These are phyloP conservation scores for Kregervanrija fluxuum DNA, from an alignment of 805 yeast genomes.

Conservation along the genomic window DNA sequence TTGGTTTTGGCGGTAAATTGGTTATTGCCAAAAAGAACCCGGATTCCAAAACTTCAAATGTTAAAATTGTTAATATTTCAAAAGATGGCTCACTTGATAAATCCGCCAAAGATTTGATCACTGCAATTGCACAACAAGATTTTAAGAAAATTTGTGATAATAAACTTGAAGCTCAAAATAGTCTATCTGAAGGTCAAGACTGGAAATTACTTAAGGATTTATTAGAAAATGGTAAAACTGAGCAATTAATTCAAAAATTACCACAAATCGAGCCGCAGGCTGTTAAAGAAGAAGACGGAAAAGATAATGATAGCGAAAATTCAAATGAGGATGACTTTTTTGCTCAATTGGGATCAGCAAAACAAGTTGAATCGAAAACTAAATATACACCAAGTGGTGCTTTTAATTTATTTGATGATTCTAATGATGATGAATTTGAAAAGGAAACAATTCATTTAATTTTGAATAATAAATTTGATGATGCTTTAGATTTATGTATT, in stretches of 20 bases:
- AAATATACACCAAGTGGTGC: constrained; percentile 45
- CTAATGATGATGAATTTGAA: constrained; percentile 26
- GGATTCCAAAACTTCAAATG: constrained; percentile 32
- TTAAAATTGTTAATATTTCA: constrained; percentile 28
- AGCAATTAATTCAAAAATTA: constrained; percentile 36
- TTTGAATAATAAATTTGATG: constrained; percentile 52
- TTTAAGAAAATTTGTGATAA: constrained; percentile 48
- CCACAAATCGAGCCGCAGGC: constrained; percentile 1
- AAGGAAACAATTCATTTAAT: constrained; percentile 45
- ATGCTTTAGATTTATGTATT: constrained; percentile 65
- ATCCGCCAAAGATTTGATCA: constrained; percentile 36
- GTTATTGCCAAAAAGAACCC: constrained; percentile 40
- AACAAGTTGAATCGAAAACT: constrained; percentile 7
- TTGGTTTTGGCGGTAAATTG: constrained; percentile 93
- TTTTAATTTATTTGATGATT: constrained; percentile 34
- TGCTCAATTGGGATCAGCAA: constrained; percentile 22
- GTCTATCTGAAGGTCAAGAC: constrained; percentile 35
- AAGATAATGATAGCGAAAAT: constrained; percentile 13
- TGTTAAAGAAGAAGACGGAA: constrained; percentile 12
- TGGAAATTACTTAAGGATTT: constrained; percentile 58
- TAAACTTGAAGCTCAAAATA: constrained; percentile 36
- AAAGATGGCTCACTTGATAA: constrained; percentile 30
- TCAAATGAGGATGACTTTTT: constrained; percentile 35
- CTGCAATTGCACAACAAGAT: constrained; percentile 51
- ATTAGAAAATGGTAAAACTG: constrained; percentile 41